Base-by-base conservation (phyloP, 345 rosid species). In the Rhodamnia argentea region DNA sequence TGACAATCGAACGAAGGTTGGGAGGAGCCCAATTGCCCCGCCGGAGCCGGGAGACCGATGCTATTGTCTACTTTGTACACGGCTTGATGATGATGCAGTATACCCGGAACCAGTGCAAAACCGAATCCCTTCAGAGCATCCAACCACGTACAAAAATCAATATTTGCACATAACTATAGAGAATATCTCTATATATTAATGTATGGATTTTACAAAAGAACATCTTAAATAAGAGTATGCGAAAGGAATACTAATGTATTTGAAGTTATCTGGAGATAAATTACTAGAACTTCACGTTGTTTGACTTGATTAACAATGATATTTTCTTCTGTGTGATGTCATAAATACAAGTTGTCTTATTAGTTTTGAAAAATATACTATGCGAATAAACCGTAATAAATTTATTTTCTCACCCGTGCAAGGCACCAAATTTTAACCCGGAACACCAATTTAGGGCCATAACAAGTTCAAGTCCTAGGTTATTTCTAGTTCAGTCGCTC, bases 1-100 rank as follows among this genome's bases (percentile, higher is more conserved):
- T 52, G 62, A 50, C 32, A 74, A 20, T 52, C 82, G 95, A 97
- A 84, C 91, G 95, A 83, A 91, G 88, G 89, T 93, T 95, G 40
- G 92, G 85, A n/a, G 85, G 92, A 81, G 91, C 94, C 62, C 83
- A 86, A 37, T 90, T 92, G 82, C 90, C 91, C 58, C 86, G 85
- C 50, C 86, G 94, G 82, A 60, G 89, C 44, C 6, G 89, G 89
- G 87, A 92, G 89, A 74, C 93, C 93, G 3, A 88, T 88, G 89
- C 91, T 90, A 7, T 90, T 85, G 15, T 91, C 94, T 84, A 87
- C 89, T 91, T 92, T 92, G 87, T 91, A 88, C 89, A 86, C 0
- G 2, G 47, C 47, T 88, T 52, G 90, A 82, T 44, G 86, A 89
- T n/a, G 86, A 89, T n/a, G 90, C 15, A 94, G 95, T 24, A 95